Base-by-base conservation (phyloP, 768 basidiomycete species). In the Gloeostereum incarnatum region DNA sequence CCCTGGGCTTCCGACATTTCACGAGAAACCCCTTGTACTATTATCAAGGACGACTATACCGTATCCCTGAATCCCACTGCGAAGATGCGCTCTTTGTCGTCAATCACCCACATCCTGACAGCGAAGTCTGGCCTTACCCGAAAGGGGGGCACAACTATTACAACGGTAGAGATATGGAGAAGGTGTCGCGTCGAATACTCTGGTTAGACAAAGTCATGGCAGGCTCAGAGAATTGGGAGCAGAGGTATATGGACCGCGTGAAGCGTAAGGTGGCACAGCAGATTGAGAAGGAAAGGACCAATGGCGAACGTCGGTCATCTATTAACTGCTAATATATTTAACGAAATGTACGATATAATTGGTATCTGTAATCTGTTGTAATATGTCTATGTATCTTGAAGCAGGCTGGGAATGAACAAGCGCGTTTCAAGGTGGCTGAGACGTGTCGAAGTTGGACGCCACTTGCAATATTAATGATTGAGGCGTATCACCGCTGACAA, bases 91-190 rank as follows among this genome's bases (percentile, higher is more conserved):
- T 64, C 9, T 78, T 78, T 54, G n/a, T n/a, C n/a, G n/a, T n/a
- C n/a, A n/a, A n/a, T n/a, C n/a, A n/a, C n/a, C 53, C 53, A 25
- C 52, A 60, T 37, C 39, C 43, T 19, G 42, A 48, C 13, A 47
- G 49, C 7, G 31, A 41, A 3, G 36, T 33, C 2, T 37, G 43
- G n/a, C 46, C 46, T 16, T 64, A 68, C 45, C 73, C 74, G 16
- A 59, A 62, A 21, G 76, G 75, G 9, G 77, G 78, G 2, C 75
- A 81, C 51, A 77, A 77, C 45, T 81, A 79, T 50, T 78, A 78
- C 52, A 73, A 68, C 41, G 62, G 63, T 11, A 59, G 73, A 23
- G 71, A 78, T 47, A 57, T 73, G 50, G 75, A 79, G 47, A 59
- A 57, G 36, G 51, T 69, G 7, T 24, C 55, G 10, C 59, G 59